Base-by-base conservation (phyloP, 257 asterid genomes). In the Marsdenia floribunda region DNA sequence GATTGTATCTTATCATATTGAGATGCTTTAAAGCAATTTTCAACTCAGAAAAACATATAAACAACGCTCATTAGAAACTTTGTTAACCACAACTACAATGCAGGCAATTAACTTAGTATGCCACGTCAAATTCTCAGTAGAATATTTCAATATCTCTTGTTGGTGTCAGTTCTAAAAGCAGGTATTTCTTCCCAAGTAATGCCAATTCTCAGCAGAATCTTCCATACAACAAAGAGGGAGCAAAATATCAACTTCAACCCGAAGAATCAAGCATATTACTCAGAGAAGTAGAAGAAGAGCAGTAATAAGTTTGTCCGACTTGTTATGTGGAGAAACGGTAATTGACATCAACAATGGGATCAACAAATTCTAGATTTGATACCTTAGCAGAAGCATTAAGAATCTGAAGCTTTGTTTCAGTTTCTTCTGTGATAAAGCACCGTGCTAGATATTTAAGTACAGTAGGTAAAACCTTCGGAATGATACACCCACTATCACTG, bases 361-460 rank as follows among this genome's bases (percentile, higher is more conserved):
- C 59, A 47, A 70, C 44, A 47, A 70, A 49, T 46, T 68, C 63
- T 37, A 0, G 14, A 22, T 14, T 44, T 22, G 40, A 55, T 57
- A 93, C 98, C 98, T 93, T 93, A 81, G 88, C 80, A 71, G 87
- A 83, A 70, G 94, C 88, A 88, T 84, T 93, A 81, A 93, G 81
- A 78, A 93, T 91, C 96, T 93, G 98, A 73, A 91, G 92, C 92
- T 91, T 93, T 72, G 96, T 81, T 80, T 87, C 97, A 79, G 75
- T 83, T n/a, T 91, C 89, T 85, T 93, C 98, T 73, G 80, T 76
- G 77, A 83, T 79, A 85, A 90, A 93, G 82, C 92, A 83, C 78
- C 81, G 78, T 18, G 96, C 96, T 80, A 93, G 90, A 86, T 91
- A 90, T 81, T 82, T 83, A 70, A 91, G 84, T 29, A 93, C 81